phyloP scores from a whole-genome alignment of 1,284 basidiomycete genomes.

The Fomitopsis palustris region DNA sequence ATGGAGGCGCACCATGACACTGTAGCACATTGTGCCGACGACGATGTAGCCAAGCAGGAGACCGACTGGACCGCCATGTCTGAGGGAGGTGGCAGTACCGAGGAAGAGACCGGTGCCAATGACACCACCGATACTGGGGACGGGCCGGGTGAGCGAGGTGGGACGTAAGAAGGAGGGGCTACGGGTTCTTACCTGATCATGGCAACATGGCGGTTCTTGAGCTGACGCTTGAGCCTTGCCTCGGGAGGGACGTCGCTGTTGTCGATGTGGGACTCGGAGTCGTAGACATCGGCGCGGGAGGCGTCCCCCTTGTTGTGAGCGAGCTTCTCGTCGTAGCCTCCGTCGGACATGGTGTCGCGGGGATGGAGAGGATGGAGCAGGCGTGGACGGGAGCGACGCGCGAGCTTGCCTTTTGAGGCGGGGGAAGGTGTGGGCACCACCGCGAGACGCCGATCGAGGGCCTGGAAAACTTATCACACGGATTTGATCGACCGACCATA shows the following conservation, averaged over 20 bases:
- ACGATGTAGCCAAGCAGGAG: constrained; percentile 59
- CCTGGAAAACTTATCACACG: neutral
- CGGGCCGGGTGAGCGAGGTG: neutral
- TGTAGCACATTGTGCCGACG: constrained; percentile 64
- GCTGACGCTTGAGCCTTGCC: constrained; percentile 28
- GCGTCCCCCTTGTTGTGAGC: constrained; percentile 9
- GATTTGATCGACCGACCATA: neutral
- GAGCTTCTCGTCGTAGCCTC: constrained; percentile 13
- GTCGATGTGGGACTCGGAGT: constrained; percentile 16
- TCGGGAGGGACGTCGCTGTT: constrained; percentile 6
- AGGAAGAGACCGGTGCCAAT: constrained; percentile 74
- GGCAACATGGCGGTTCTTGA: constrained; percentile 37
- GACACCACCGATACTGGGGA: constrained; percentile 47
- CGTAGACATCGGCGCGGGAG: constrained; percentile 16
- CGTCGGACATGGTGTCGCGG: constrained; percentile 15
- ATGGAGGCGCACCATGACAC: constrained; percentile 31
- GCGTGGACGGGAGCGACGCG: neutral
- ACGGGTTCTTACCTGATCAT: constrained; percentile 32
- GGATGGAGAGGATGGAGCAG: neutral
- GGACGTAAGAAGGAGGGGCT: neutral
- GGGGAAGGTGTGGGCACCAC: neutral
- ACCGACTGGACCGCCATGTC: constrained; percentile 55
- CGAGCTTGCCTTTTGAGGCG: neutral
- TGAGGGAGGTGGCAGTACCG: constrained; percentile 56
- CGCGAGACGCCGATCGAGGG: neutral